A percentile compares a stretch with the other conserved stretches of the same genome.
These are phyloP conservation scores for Luzula sylvatica DNA, from an alignment of 176 grass and related monocot genomes.

Conservation along the genomic window DNA sequence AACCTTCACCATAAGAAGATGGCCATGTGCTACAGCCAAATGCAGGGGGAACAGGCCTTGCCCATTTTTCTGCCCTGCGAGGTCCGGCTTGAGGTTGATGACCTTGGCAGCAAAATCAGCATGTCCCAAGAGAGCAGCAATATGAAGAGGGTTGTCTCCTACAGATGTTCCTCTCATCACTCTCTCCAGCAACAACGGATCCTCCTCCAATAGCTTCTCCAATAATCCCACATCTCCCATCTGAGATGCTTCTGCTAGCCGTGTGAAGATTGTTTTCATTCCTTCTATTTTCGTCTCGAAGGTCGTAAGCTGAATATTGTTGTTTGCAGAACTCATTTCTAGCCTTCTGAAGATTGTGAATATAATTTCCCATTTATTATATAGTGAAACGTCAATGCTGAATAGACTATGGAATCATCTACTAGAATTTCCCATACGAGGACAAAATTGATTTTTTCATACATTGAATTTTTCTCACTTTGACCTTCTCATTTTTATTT, in stretches of 20 bases:
- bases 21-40: slow-evolving; percentile 10
- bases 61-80: not conserved
- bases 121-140: slow-evolving; percentile 7
- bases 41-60: slow-evolving; percentile 18
- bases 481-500: no score
- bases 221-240: slow-evolving; percentile 8
- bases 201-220: not conserved
- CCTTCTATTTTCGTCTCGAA: not conserved
- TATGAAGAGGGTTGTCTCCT: slow-evolving; percentile 15
- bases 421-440: no score
- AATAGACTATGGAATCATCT: no score
- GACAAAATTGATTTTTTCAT: no score
- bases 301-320: no score
- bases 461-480: no score
- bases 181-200: slow-evolving; percentile 11
- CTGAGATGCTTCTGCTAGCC: slow-evolving; percentile 6
- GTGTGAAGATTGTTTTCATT: not conserved
- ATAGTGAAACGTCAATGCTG: no score
- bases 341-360: no score
- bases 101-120: not conserved
- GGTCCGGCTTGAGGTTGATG: not conserved
- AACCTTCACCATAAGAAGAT: slow-evolving; percentile 3
- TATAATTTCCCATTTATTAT: no score
- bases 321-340: no score
- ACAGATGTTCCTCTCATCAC: not conserved